Percentiles rank a stretch among this genome's conserved stretches.
phyloP scores from a whole-genome alignment of 2,329 filamentous ascomycete genomes.

The Colletotrichum horii region DNA sequence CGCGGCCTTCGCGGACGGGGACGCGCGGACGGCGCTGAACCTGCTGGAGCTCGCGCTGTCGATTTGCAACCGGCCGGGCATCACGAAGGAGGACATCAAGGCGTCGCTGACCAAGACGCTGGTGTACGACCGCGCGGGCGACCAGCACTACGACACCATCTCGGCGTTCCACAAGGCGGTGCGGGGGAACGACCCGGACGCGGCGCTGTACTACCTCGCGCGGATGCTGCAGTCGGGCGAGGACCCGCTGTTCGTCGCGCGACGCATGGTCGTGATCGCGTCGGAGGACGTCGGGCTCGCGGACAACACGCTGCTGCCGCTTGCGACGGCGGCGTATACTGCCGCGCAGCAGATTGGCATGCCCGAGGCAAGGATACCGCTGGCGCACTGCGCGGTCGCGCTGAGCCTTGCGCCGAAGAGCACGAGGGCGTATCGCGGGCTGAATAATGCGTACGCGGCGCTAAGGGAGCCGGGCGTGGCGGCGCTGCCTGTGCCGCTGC shows the following conservation, averaged over 20 bases:
- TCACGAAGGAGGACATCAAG: conserved; percentile 81
- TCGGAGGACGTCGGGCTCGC: conserved; percentile 93
- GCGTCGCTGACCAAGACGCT: conserved; percentile 85
- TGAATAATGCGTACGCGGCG: conserved; percentile 81
- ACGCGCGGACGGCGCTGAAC: conserved; percentile 91
- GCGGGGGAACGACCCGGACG: conserved; percentile 84
- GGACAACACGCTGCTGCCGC: conserved; percentile 80
- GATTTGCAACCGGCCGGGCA: conserved; percentile 65
- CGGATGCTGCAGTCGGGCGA: conserved; percentile 96
- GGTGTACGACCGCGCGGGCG: conserved; percentile 92
- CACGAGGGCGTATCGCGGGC: conserved; percentile 81
- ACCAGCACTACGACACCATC: conserved; percentile 98
- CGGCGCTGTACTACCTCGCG: conserved; percentile 90
- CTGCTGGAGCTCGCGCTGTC: conserved; percentile 89
- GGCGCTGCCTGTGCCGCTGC: conserved; percentile 80
- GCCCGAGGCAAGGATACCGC: conserved; percentile 91
- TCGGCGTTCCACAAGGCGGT: conserved; percentile 97
- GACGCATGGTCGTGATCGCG: conserved; percentile 92
- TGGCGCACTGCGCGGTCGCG: conserved; percentile 86
- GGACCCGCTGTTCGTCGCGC: conserved; percentile 89
- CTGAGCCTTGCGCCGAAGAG: conserved; percentile 83
- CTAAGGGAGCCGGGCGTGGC: conserved; percentile 85
- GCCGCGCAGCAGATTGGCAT: conserved; percentile 93
- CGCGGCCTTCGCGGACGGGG: conserved; percentile 86
- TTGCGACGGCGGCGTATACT: conserved; percentile 86